These are phyloP conservation scores for Rosa rugosa DNA, from an alignment of 306 rosid genomes.

Conservation along the genomic window DNA sequence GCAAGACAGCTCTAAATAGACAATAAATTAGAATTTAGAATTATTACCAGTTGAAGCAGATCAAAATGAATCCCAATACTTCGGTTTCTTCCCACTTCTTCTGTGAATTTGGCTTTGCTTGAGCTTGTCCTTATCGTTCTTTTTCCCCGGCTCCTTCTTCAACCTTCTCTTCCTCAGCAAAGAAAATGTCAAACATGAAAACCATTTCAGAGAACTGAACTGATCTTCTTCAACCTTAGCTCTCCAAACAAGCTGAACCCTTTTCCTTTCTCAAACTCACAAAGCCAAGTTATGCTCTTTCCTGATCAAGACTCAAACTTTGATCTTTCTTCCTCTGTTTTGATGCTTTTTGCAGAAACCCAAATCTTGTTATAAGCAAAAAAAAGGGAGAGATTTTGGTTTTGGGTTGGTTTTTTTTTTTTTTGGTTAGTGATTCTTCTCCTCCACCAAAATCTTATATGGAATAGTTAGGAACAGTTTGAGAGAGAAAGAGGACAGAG, in stretches of 20 bases:
- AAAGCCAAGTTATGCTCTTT: neutral
- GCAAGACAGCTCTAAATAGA: neutral
- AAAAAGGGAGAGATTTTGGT: constrained; percentile 21
- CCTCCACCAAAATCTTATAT: constrained; percentile 31
- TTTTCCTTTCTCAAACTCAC: constrained; percentile 24
- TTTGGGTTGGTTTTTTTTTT: constrained; percentile 20
- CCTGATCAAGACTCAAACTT: constrained; percentile 9
- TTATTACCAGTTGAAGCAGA: constrained; percentile 80
- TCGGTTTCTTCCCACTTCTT: constrained; percentile 26
- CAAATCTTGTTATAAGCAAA: constrained; percentile 38
- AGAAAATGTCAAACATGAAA: constrained; percentile 61
- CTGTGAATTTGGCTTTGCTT: constrained; percentile 43
- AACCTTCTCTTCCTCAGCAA: constrained; percentile 48
- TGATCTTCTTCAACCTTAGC: constrained; percentile 15
- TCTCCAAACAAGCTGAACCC: neutral
- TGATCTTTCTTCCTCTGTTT: neutral
- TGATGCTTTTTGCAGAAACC: constrained; percentile 36
- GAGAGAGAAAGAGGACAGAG: constrained; percentile 28
- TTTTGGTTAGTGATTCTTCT: constrained; percentile 19
- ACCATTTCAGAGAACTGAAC: constrained; percentile 51
- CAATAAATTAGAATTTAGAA: neutral
- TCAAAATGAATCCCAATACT: constrained; percentile 23
- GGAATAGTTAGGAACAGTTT: constrained; percentile 21
- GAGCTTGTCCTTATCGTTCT: constrained; percentile 51
- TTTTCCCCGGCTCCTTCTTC: constrained; percentile 94